A percentile compares a stretch with the other conserved stretches of the same genome.
phyloP scores from a whole-genome alignment of 2,329 filamentous ascomycete species.

The Claviceps pazoutovae region DNA sequence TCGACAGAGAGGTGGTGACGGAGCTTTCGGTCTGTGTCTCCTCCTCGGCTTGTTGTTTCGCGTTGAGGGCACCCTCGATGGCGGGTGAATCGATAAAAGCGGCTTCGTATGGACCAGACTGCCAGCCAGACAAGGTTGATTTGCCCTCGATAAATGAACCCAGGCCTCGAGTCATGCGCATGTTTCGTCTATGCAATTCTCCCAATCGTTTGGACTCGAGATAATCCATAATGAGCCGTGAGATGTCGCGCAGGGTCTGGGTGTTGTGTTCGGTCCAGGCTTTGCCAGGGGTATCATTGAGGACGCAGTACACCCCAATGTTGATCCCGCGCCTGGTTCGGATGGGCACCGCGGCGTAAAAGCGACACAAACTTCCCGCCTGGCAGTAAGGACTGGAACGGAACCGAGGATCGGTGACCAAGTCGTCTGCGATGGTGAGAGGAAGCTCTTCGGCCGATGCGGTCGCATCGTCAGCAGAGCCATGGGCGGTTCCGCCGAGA shows the following conservation, averaged over 20 bases:
- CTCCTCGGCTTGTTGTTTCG: slow-evolving; percentile 2
- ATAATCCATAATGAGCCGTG: slow-evolving; percentile 21
- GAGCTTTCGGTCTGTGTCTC: background rate
- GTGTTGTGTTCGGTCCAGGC: slow-evolving; percentile 15
- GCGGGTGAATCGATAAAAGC: slow-evolving; percentile 6
- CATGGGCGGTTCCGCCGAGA: background rate
- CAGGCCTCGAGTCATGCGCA: slow-evolving; percentile 24
- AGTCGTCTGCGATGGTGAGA: slow-evolving; percentile 20
- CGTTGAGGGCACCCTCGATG: slow-evolving; percentile 9
- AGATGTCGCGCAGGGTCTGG: slow-evolving; percentile 13
- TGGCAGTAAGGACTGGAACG: slow-evolving; percentile 13
- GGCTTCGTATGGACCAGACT: background rate
- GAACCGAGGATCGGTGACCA: slow-evolving; percentile 19
- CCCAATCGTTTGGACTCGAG: slow-evolving; percentile 18
- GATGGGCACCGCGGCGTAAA: slow-evolving; percentile 29
- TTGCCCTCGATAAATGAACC: slow-evolving; percentile 23
- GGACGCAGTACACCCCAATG: slow-evolving; percentile 26
- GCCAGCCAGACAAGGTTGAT: slow-evolving; percentile 15
- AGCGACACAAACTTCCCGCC: slow-evolving; percentile 13
- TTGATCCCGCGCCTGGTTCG: slow-evolving; percentile 25
- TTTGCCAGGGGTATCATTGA: slow-evolving; percentile 2
- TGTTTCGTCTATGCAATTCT: slow-evolving; percentile 15
- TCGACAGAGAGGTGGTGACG: background rate
- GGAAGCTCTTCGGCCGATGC: slow-evolving; percentile 12
- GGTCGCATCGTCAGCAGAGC: background rate